Evolutionary conservation across 768 basidiomycete species (phyloP).

Genomic region (Kockovaella imperatae): DNA sequence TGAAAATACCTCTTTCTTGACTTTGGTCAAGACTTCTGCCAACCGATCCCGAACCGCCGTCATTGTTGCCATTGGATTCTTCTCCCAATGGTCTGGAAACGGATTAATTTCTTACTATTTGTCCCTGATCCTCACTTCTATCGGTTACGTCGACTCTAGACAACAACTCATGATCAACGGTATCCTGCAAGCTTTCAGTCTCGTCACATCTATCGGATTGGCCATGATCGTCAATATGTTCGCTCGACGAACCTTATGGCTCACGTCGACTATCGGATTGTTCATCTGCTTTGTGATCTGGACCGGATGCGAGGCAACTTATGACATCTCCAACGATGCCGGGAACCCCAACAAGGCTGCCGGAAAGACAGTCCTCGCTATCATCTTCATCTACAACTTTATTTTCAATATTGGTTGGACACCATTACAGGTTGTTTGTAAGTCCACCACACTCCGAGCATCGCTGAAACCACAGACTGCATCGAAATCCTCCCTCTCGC

Average conservation of each 20-base stretch:
- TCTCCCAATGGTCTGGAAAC: conserved; percentile 17
- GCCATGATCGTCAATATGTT: conserved; percentile 58
- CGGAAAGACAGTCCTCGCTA: neutral
- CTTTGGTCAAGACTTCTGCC: conserved; percentile 17
- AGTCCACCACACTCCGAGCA: no score
- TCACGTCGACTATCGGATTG: conserved; percentile 48
- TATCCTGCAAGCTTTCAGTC: conserved; percentile 61
- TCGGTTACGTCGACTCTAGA: conserved; percentile 42
- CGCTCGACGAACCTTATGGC: conserved; percentile 61
- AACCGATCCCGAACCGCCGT: conserved; percentile 22
- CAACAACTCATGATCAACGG: conserved; percentile 71
- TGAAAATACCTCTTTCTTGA: no score
- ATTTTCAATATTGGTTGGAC: no score
- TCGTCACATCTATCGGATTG: conserved; percentile 53
- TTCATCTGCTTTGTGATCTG: neutral
- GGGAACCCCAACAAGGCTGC: neutral
- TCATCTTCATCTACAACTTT: neutral
- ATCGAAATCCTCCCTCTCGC: no score
- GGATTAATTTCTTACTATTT: conserved; percentile 54
- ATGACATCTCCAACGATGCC: no score
- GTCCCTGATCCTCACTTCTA: conserved; percentile 55
- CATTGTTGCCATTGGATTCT: conserved; percentile 16
- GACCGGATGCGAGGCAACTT: neutral
- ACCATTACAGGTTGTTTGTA: no score
- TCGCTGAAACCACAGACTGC: no score